These are phyloP conservation scores for Zopfia rhizophila DNA, from an alignment of 2,329 filamentous ascomycete genomes.

Conservation along the genomic window DNA sequence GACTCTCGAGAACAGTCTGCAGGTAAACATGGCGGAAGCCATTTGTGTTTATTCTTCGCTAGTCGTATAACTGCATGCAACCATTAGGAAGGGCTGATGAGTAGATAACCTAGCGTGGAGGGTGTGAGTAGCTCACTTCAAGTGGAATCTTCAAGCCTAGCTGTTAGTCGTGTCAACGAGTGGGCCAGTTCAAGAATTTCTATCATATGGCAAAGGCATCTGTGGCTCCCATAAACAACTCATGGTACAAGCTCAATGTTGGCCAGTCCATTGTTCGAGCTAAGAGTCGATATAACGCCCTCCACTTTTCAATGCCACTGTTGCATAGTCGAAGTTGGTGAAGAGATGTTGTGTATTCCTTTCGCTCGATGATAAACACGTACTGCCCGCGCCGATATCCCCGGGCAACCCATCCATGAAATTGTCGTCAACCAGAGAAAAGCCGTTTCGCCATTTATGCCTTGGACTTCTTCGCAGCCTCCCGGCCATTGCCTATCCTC, in stretches of 20 bases:
- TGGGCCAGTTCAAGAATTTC: no score
- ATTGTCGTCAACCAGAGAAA: constrained; percentile 50
- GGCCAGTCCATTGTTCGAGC: constrained; percentile 50
- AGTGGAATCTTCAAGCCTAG: not conserved
- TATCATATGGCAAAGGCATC: not conserved
- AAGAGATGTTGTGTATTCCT: constrained; percentile 52
- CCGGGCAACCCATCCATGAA: constrained; percentile 48
- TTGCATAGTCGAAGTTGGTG: constrained; percentile 46
- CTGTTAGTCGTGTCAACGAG: not conserved
- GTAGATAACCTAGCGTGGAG: constrained; percentile 84
- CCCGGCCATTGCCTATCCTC: constrained; percentile 83
- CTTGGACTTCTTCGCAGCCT: constrained; percentile 75
- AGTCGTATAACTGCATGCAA: constrained; percentile 90
- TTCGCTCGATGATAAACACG: constrained; percentile 47
- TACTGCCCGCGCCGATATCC: constrained; percentile 45
- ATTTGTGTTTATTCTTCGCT: constrained; percentile 78
- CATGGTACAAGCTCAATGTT: constrained; percentile 40
- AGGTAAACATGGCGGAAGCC: constrained; percentile 72
- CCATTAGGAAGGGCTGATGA: constrained; percentile 77
- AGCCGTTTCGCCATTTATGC: constrained; percentile 56
- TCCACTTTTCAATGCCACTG: constrained; percentile 47
- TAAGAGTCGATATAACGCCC: constrained; percentile 50
- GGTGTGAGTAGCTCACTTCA: constrained; percentile 5
- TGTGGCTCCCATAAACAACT: constrained; percentile 1
- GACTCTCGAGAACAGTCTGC: constrained; percentile 78